A percentile compares a stretch with the other conserved stretches of the same genome.
Conservation (phyloP, 306 rosid genomes). For the Alnus rubra region DNA sequence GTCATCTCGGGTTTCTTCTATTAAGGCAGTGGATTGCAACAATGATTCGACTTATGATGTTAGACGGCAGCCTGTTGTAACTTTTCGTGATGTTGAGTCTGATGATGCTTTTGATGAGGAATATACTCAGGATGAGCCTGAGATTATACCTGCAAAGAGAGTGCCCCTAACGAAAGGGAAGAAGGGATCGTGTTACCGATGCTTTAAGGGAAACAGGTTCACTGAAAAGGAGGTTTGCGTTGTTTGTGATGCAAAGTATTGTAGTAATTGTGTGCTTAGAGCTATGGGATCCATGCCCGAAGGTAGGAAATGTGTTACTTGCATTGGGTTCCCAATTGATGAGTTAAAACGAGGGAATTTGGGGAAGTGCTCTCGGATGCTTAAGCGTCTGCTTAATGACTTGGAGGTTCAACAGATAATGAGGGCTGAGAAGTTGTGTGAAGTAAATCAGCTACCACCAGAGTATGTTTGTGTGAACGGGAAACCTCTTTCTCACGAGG, state of each 20-base stretch:
- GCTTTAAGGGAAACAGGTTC: constrained; percentile 81
- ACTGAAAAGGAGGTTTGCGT: constrained; percentile 89
- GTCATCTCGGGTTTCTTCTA: constrained; percentile 82
- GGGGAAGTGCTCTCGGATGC: constrained; percentile 89
- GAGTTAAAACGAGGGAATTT: constrained; percentile 72
- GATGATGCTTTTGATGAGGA: constrained; percentile 62
- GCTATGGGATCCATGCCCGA: constrained; percentile 99
- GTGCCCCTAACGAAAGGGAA: constrained; percentile 66
- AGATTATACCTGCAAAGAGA: constrained; percentile 42
- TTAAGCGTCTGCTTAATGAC: constrained; percentile 78
- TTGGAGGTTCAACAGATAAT: constrained; percentile 83
- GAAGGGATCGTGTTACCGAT: constrained; percentile 82
- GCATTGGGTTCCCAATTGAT: constrained; percentile 80
- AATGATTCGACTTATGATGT: constrained; percentile 39
- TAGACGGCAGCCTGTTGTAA: constrained; percentile 53
- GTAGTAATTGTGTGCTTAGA: constrained; percentile 84
- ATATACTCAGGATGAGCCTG: constrained; percentile 46
- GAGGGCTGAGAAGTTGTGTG: constrained; percentile 86
- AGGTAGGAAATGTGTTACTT: constrained; percentile 92
- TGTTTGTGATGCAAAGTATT: constrained; percentile 94
- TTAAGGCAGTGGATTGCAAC: constrained; percentile 53
- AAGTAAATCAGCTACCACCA: constrained; percentile 89
- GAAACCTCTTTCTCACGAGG: constrained; percentile 72
- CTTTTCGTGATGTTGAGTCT: constrained; percentile 60
- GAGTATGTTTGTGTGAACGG: constrained; percentile 82